Evolutionary conservation across 768 basidiomycete genomes (phyloP), one percentile per base, ranked within the genome.

Genomic region (Lyophyllum semitale): DNA sequence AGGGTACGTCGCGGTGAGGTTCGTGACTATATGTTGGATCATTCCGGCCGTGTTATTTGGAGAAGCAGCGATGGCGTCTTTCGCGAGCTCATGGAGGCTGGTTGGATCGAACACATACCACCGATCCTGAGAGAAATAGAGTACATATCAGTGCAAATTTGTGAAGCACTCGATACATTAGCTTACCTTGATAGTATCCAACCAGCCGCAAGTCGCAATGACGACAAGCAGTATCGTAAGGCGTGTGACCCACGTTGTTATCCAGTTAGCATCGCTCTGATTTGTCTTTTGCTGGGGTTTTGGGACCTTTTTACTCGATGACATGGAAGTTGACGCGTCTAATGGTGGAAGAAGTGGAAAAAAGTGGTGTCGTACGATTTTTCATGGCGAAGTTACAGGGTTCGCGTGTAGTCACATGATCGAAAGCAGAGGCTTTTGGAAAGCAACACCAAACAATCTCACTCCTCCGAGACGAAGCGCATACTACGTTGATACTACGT

Each of bases 71-170:
- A 98, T 82, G 45, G 95, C 92, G 8, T 82, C 79, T 65, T 85
- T 77, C 12, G 89, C 83, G 30, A 97, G 83, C 58, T 84, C 75
- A 66, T 95, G 89, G 15, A 98, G 74, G 46, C 73, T 73, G 3
- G 73, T 71, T 2, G 89, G 91, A 64, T 93, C 84, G 55, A 98
- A 83, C 54, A 94, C 84, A 70, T 96, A 98, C 84, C 89, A 98
- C 53, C 84, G 84, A 9, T 51, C 17, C 44, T 45, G n/a, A 40
- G 12, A 22, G 18, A 12, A 18, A 13, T 18, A 6, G 20, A 5
- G 13, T 41, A 27, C 11, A 44, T 44, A 13, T 42, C 41, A 42
- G 41, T 5, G 26, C 32, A 17, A 25, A 27, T 25, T 27, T 41
- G 11, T 17, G 42, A 0, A 42, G 2, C n/a, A 20, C 2, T 12